phyloP scores from a whole-genome alignment of 805 yeast genomes.

The Hanseniaspora jakobsenii region DNA sequence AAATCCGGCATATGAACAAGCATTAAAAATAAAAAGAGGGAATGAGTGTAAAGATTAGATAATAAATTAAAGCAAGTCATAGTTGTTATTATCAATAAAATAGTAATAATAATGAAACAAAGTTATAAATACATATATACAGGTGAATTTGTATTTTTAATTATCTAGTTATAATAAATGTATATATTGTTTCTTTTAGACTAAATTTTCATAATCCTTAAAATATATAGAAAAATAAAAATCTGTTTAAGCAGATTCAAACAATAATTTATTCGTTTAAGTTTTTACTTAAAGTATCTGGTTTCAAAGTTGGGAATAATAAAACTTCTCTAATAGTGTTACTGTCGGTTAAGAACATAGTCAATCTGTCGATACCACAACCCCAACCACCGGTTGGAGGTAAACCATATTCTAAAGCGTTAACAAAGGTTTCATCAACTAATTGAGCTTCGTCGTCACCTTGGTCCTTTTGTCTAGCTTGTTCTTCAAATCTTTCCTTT shows the following conservation, averaged over 20 bases:
- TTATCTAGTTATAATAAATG: background rate
- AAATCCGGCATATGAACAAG: slow-evolving; percentile 91
- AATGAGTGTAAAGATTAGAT: slow-evolving; percentile 43
- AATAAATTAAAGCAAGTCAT: slow-evolving; percentile 21
- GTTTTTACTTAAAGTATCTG: slow-evolving; percentile 45
- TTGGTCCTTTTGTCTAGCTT: slow-evolving; percentile 94
- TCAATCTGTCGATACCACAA: slow-evolving; percentile 94
- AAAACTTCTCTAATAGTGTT: slow-evolving; percentile 95
- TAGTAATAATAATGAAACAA: too few species aligned
- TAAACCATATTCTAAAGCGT: slow-evolving; percentile 93
- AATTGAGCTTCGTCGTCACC: slow-evolving; percentile 99
- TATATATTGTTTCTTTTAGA: background rate
- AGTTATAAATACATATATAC: too few species aligned
- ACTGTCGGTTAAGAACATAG: slow-evolving; percentile 95
- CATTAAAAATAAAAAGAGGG: slow-evolving; percentile 76
- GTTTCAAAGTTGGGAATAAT: slow-evolving; percentile 97
- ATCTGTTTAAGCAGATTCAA: too few species aligned
- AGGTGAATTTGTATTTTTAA: too few species aligned
- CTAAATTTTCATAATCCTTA: background rate
- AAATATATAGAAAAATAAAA: background rate
- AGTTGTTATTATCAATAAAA: too few species aligned
- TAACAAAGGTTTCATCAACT: slow-evolving; percentile 92
- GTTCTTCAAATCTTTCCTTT: slow-evolving; percentile 95
- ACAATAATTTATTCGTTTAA: slow-evolving; percentile 21
- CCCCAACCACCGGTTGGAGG: slow-evolving; percentile 99